A percentile compares a stretch with the other conserved stretches of the same genome.
phyloP scores from a whole-genome alignment of 2,329 filamentous ascomycete genomes.

The Knufia fluminis region DNA sequence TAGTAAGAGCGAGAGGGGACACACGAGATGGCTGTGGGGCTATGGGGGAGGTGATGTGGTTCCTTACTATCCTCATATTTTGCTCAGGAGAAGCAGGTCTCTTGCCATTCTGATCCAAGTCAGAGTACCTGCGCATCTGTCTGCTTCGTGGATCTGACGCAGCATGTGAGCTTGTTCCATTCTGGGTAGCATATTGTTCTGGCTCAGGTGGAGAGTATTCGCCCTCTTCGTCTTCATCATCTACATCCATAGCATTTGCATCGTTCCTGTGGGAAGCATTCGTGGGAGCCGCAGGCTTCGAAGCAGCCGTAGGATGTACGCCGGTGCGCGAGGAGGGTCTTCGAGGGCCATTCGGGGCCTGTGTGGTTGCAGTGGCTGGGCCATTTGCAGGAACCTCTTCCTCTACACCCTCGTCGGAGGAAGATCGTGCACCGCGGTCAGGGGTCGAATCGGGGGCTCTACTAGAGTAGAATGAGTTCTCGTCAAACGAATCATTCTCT shows the following conservation, averaged over 20 bases:
- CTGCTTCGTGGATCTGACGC: conserved; percentile 20
- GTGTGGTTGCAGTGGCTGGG: neutral
- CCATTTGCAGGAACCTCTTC: conserved; percentile 16
- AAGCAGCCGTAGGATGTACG: neutral
- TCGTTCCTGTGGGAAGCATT: conserved; percentile 4
- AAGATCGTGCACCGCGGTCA: conserved; percentile 30
- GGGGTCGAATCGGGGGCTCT: conserved; percentile 68
- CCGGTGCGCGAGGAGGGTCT: conserved; percentile 1
- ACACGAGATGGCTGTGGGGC: conserved; percentile 68
- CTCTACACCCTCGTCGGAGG: conserved; percentile 26
- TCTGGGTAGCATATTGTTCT: conserved; percentile 26
- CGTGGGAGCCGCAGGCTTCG: conserved; percentile 4
- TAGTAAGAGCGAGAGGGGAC: conserved; percentile 47
- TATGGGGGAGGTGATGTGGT: conserved; percentile 62
- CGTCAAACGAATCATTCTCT: conserved; percentile 64
- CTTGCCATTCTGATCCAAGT: conserved; percentile 19
- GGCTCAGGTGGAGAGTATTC: conserved; percentile 41
- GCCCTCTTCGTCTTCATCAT: conserved; percentile 35
- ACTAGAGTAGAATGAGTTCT: conserved; percentile 94
- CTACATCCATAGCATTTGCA: conserved; percentile 16
- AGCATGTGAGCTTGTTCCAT: conserved; percentile 9
- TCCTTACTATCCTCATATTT: conserved; percentile 57
- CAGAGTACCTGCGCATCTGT: conserved; percentile 22
- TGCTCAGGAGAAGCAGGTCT: conserved; percentile 21
- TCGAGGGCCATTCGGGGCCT: neutral